These are phyloP conservation scores for Pythium folliculosum DNA, from an alignment of 352 stramenopile species.

Conservation along the genomic window DNA sequence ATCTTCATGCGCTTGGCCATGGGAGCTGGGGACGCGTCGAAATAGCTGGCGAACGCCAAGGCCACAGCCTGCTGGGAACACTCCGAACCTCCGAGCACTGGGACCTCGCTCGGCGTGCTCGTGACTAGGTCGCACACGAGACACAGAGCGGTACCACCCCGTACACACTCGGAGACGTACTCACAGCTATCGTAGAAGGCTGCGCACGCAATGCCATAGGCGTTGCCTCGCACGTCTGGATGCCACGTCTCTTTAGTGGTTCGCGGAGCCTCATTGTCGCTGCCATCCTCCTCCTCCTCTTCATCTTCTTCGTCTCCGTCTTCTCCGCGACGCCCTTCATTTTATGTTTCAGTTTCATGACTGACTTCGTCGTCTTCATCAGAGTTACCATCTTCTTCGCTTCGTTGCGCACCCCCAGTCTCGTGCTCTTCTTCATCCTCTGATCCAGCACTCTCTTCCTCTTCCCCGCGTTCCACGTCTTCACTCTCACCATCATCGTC, in stretches of 20 bases:
- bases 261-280: too few relatives aligned
- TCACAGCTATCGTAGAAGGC: background rate
- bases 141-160: background rate
- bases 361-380: too few relatives aligned
- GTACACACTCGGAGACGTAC: background rate
- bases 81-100: too few relatives aligned
- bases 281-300: background rate
- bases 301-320: background rate
- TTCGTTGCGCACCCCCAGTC: background rate
- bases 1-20: conserved; percentile 1
- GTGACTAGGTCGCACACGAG: background rate
- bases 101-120: background rate
- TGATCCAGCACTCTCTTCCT: background rate
- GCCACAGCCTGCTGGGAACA: background rate
- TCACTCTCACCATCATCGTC: too few relatives aligned
- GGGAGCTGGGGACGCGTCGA: background rate
- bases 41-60: background rate
- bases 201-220: background rate
- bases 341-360: too few relatives aligned
- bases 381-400: too few relatives aligned
- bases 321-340: too few relatives aligned
- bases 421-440: background rate
- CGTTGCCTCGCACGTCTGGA: background rate
- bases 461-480: background rate
- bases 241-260: background rate